Conservation (phyloP, 1,284 basidiomycete species). For the Mycena citricolor region DNA sequence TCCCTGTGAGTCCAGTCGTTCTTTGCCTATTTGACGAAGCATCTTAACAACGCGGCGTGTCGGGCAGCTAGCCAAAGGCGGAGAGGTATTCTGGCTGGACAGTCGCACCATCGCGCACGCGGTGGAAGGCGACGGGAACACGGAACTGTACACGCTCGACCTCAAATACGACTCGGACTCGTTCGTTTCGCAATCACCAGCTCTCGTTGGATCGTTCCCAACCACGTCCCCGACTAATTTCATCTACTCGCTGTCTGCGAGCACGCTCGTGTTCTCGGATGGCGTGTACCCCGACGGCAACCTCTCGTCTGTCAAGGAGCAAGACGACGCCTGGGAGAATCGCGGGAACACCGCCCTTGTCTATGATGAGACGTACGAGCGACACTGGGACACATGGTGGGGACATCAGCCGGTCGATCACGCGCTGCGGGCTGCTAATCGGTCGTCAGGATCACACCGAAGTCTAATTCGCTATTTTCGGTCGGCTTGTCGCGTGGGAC, state of each 20-base stretch:
- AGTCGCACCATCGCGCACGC: slow-evolving; percentile 67
- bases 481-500: slow-evolving; percentile 50
- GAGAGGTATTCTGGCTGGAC: slow-evolving; percentile 77
- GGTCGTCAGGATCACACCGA: slow-evolving; percentile 45
- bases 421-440: not conserved
- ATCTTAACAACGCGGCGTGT: no score
- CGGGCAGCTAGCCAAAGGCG: slow-evolving; percentile 57
- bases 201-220: slow-evolving; percentile 61
- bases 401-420: no score
- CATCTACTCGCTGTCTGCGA: slow-evolving; percentile 54
- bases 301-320: slow-evolving; percentile 60
- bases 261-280: slow-evolving; percentile 64
- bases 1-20: slow-evolving; percentile 40
- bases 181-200: slow-evolving; percentile 36
- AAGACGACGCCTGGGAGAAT: slow-evolving; percentile 70
- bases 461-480: slow-evolving; percentile 68
- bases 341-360: slow-evolving; percentile 75
- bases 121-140: slow-evolving; percentile 48
- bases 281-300: slow-evolving; percentile 75
- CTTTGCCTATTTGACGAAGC: slow-evolving; percentile 1
- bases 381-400: slow-evolving; percentile 91
- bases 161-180: slow-evolving; percentile 41
- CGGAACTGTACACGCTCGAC: slow-evolving; percentile 56
- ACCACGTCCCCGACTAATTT: slow-evolving; percentile 67
- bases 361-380: slow-evolving; percentile 71